Evolutionary conservation across 164 flowering plant species (phyloP), one percentile per base, ranked within the genome.

Genomic region (Nelumbo lutea): DNA sequence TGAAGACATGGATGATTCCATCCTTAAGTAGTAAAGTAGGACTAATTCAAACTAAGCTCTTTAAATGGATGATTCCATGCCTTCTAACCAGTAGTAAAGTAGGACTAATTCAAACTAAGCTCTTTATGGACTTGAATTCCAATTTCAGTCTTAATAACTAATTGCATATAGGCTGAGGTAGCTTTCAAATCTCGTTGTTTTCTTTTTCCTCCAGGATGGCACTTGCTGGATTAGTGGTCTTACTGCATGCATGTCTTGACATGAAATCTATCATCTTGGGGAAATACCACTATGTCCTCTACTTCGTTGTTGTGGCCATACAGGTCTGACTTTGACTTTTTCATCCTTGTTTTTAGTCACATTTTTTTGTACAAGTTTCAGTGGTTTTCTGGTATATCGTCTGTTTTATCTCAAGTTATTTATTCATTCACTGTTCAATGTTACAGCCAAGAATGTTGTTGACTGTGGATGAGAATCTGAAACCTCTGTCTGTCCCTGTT

Each of bases 201-300:
- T 15, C 38, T 50, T 43, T 43, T 4, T 9, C 61, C 11, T 47
- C 50, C 83, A 95, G 99, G 82, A 86, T 85, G 10, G 90, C 99
- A 3, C 91, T 92, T 68, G 99, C 96, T 79, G 99, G 99, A 62
- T 68, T 95, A 7, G 68, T 86, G 39, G 85, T 84, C 44, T 67
- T 85, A 84, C 72, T 95, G 69, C 96, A 89, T 81, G 89, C 96
- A 5, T 95, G 97, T 73, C 90, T 95, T 62, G 98, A 95, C 68
- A 90, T 92, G 94, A 92, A 90, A 74, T 74, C 97, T 47, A 81
- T 95, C 68, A 83, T 92, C 51, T 72, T 92, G 80, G 95, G 96
- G 61, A 95, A 92, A 76, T 90, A 89, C 62, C 99, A 95, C 68
- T 95, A 92, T 75, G 87, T 89, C 27, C 97, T 95, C 43, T 95